Evolutionary conservation across 2,329 filamentous ascomycete species (phyloP).

Genomic region (Zymoseptoria pseudotritici): DNA sequence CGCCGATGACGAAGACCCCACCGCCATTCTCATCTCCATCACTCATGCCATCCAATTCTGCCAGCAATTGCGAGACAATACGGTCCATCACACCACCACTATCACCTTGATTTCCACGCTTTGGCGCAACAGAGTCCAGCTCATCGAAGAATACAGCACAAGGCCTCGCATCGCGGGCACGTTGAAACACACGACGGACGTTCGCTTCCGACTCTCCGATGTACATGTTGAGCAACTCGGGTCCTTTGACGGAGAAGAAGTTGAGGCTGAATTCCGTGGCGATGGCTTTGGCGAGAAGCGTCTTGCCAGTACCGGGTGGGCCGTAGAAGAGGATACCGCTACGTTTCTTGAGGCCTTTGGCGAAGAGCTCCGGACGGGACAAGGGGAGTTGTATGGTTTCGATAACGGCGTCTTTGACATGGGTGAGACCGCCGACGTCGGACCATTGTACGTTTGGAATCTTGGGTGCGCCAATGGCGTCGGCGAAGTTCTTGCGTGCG

Average conservation of each 20-base stretch:
- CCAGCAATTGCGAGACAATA: conserved; percentile 89
- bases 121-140: conserved; percentile 86
- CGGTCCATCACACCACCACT: conserved; percentile 97
- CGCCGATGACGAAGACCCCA: conserved; percentile 93
- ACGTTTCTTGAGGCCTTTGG: conserved; percentile 96
- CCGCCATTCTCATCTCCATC: conserved; percentile 73
- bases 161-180: conserved; percentile 74
- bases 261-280: conserved; percentile 90
- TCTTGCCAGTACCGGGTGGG: conserved; percentile 86
- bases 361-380: conserved; percentile 85
- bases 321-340: conserved; percentile 90
- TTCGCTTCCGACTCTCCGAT: conserved; percentile 92
- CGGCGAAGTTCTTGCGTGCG: conserved; percentile 94
- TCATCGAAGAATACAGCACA: conserved; percentile 94
- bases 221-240: conserved; percentile 91
- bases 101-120: conserved; percentile 93
- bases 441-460: conserved; percentile 96
- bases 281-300: conserved; percentile 84
- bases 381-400: conserved; percentile 94
- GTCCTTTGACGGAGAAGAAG: conserved; percentile 90
- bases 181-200: conserved; percentile 80
- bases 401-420: conserved; percentile 94
- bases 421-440: conserved; percentile 84
- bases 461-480: conserved; percentile 94
- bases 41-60: conserved; percentile 96